Evolutionary conservation across 2,329 filamentous ascomycete genomes (phyloP).

Genomic region (Zymoseptoria tritici): DNA sequence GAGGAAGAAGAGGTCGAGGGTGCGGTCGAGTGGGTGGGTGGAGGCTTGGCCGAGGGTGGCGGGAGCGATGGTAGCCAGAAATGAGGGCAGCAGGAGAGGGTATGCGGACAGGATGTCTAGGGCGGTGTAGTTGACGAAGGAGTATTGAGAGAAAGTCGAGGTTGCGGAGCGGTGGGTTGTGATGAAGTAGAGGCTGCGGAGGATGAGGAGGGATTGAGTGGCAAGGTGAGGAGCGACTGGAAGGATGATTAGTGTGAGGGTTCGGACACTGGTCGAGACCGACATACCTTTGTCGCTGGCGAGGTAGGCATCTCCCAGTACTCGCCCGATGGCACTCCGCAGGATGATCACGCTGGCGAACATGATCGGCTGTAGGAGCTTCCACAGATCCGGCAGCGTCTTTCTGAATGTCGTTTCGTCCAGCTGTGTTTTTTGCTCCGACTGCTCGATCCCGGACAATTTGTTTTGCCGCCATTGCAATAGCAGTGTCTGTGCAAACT

Average conservation of each 20-base stretch:
- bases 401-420: constrained; percentile 57
- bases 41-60: constrained; percentile 49
- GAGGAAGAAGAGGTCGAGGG: constrained; percentile 79
- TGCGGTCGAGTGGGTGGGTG: constrained; percentile 58
- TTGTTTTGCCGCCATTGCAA: constrained; percentile 69
- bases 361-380: constrained; percentile 64
- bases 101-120: constrained; percentile 75
- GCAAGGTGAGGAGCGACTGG: constrained; percentile 58
- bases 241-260: not conserved
- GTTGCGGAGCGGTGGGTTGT: constrained; percentile 65
- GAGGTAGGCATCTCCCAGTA: constrained; percentile 50
- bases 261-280: not conserved
- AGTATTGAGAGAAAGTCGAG: constrained; percentile 68
- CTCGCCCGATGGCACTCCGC: constrained; percentile 64
- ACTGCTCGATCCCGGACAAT: constrained; percentile 63
- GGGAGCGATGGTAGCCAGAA: constrained; percentile 58
- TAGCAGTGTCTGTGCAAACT: constrained; percentile 59
- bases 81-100: constrained; percentile 55
- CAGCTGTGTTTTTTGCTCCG: constrained; percentile 57
- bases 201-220: constrained; percentile 61
- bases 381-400: constrained; percentile 66
- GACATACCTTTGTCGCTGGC: constrained; percentile 45
- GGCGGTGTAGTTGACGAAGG: constrained; percentile 73
- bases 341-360: constrained; percentile 69
- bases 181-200: constrained; percentile 76